Evolutionary conservation across 331 rosid genomes (phyloP).

Genomic region (Malus hybrid): DNA sequence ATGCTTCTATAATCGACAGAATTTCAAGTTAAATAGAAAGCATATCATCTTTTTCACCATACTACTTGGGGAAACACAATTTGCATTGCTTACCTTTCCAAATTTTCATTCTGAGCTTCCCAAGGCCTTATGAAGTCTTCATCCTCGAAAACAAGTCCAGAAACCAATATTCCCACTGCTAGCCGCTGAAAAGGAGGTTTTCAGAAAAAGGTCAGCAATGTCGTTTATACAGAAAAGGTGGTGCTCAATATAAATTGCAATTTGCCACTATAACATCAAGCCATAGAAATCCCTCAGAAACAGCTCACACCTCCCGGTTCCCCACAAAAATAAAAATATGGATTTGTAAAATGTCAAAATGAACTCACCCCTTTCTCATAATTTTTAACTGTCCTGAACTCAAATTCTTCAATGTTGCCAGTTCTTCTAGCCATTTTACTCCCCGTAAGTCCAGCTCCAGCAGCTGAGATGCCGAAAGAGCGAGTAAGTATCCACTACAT

Average conservation of each 20-base stretch:
- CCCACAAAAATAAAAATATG: background rate
- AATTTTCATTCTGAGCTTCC: slow-evolving; percentile 42
- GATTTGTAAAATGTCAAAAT: background rate
- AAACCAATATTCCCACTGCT: slow-evolving; percentile 53
- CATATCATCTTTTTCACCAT: background rate
- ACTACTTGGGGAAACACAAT: background rate
- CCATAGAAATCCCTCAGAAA: background rate
- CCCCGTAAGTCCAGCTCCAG: slow-evolving; percentile 66
- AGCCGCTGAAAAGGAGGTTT: slow-evolving; percentile 44
- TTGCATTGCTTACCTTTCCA: slow-evolving; percentile 39
- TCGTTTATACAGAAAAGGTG: background rate
- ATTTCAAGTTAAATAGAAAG: background rate
- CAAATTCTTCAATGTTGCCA: slow-evolving; percentile 62
- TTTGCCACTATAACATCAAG: background rate
- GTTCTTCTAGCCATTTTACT: slow-evolving; percentile 60
- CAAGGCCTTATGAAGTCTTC: slow-evolving; percentile 55
- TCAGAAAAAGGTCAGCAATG: slow-evolving; percentile 10
- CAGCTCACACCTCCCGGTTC: too few relatives aligned
- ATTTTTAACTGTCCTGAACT: slow-evolving; percentile 34
- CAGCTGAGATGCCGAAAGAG: slow-evolving; percentile 35
- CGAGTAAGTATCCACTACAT: slow-evolving; percentile 4
- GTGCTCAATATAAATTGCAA: background rate
- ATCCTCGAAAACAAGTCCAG: slow-evolving; percentile 55
- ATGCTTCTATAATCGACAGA: background rate
- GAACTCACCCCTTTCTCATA: slow-evolving; percentile 51